Evolutionary conservation across 495 filamentous ascomycete species (phyloP).

Genomic region (Pseudoneurospora amorphoporcata): DNA sequence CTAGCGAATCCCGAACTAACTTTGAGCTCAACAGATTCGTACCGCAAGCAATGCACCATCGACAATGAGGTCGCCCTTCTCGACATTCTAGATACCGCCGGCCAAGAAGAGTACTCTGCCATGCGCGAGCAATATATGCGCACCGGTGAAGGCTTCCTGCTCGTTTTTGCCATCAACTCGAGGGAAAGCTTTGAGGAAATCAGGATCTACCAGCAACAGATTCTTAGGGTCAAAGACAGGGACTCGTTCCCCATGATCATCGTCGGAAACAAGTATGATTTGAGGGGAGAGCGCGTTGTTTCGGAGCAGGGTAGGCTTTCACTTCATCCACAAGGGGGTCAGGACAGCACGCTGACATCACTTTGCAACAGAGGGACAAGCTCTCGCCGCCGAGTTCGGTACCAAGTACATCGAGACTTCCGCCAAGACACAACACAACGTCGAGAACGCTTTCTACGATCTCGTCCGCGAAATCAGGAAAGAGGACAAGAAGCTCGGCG

Average conservation of each 20-base stretch:
- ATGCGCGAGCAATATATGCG: slow-evolving; percentile 99
- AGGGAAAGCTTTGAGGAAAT: slow-evolving; percentile 97
- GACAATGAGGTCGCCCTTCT: slow-evolving; percentile 95
- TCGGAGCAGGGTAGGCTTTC: slow-evolving; percentile 67
- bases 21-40: slow-evolving; percentile 59
- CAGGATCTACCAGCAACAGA: slow-evolving; percentile 96
- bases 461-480: slow-evolving; percentile 93
- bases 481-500: slow-evolving; percentile 95
- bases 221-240: slow-evolving; percentile 96
- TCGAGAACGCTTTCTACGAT: slow-evolving; percentile 97
- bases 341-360: slow-evolving; percentile 15
- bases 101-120: slow-evolving; percentile 97
- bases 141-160: slow-evolving; percentile 93
- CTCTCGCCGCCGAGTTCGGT: slow-evolving; percentile 73
- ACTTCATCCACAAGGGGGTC: not conserved
- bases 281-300: slow-evolving; percentile 84
- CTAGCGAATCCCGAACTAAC: slow-evolving; percentile 3
- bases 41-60: slow-evolving; percentile 98
- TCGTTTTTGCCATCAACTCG: slow-evolving; percentile 97
- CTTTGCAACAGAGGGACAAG: slow-evolving; percentile 65
- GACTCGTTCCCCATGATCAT: slow-evolving; percentile 99
- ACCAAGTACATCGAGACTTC: slow-evolving; percentile 99
- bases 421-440: slow-evolving; percentile 94
- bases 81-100: slow-evolving; percentile 95
- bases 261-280: slow-evolving; percentile 98